These are phyloP conservation scores for Neoboletus subvelutipes DNA, from an alignment of 768 basidiomycete genomes.

Conservation along the genomic window DNA sequence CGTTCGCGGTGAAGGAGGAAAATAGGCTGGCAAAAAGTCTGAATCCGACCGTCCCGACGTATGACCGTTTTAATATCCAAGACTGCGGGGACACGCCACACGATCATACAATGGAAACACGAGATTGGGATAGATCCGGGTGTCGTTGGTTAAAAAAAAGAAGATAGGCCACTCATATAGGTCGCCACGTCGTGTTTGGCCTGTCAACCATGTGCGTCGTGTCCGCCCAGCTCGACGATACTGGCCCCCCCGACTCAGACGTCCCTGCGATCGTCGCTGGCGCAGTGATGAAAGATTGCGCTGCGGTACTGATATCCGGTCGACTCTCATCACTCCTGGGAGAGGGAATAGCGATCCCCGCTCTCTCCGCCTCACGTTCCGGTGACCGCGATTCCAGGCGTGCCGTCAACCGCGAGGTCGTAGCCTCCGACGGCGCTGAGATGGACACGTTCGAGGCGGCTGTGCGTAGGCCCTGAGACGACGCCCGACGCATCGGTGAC, in stretches of 20 bases:
- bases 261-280: constrained; percentile 57
- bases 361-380: constrained; percentile 18
- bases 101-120: background rate
- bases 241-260: constrained; percentile 51
- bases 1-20: background rate
- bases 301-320: constrained; percentile 67
- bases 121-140: background rate
- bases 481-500: constrained; percentile 22
- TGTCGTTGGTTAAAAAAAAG: background rate
- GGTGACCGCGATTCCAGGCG: constrained; percentile 17
- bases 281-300: constrained; percentile 66
- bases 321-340: constrained; percentile 38
- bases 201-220: constrained; percentile 44
- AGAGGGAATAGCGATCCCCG: constrained; percentile 27
- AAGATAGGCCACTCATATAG: constrained; percentile 29
- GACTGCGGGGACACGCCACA: background rate
- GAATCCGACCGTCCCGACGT: constrained; percentile 13
- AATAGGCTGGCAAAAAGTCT: background rate
- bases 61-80: constrained; percentile 12
- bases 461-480: constrained; percentile 20
- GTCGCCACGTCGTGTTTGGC: constrained; percentile 38
- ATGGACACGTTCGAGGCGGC: constrained; percentile 21
- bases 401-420: constrained; percentile 24
- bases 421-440: constrained; percentile 26
- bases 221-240: constrained; percentile 50